Percentiles rank a stretch among this genome's conserved stretches.
These are phyloP conservation scores for Phyllostachys edulis DNA, from an alignment of 176 grass and related monocot species.

Conservation along the genomic window DNA sequence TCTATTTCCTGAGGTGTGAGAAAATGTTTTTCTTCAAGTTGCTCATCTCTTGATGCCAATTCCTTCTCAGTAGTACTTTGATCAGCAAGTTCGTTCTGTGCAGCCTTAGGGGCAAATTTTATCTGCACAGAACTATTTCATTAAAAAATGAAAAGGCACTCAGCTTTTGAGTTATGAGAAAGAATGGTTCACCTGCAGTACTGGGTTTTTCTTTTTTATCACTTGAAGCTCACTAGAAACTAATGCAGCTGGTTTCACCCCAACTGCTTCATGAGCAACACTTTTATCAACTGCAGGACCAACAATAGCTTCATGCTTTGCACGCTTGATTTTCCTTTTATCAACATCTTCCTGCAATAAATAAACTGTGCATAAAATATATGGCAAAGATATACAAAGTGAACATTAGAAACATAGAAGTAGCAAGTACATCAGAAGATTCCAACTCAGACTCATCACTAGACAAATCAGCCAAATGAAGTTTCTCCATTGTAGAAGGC, in stretches of 20 bases:
- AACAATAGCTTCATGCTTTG: constrained; percentile 68
- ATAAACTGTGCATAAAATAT: background rate
- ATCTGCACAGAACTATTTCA: constrained; percentile 52
- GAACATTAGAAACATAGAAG: constrained; percentile 10
- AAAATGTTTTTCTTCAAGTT: constrained; percentile 54
- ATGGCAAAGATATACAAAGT: background rate
- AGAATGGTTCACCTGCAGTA: constrained; percentile 64
- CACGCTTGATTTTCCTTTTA: constrained; percentile 49
- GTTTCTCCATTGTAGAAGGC: constrained; percentile 33
- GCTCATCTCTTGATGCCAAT: constrained; percentile 36
- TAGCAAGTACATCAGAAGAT: constrained; percentile 76
- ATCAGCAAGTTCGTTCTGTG: constrained; percentile 39
- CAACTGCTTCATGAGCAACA: constrained; percentile 87
- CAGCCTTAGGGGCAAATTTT: constrained; percentile 64
- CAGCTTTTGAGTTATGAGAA: background rate
- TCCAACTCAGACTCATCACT: constrained; percentile 98
- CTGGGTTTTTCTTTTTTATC: constrained; percentile 85
- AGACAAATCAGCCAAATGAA: constrained; percentile 53
- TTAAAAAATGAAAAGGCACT: constrained; percentile 7
- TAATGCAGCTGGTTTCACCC: constrained; percentile 65
- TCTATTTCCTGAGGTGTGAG: constrained; percentile 73
- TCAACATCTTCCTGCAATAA: constrained; percentile 48
- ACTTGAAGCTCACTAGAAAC: constrained; percentile 76
- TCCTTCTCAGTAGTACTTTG: constrained; percentile 36
- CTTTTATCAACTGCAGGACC: constrained; percentile 89